Base-by-base conservation (phyloP, 805 yeast species). In the Zygotorulaspora sp. region DNA sequence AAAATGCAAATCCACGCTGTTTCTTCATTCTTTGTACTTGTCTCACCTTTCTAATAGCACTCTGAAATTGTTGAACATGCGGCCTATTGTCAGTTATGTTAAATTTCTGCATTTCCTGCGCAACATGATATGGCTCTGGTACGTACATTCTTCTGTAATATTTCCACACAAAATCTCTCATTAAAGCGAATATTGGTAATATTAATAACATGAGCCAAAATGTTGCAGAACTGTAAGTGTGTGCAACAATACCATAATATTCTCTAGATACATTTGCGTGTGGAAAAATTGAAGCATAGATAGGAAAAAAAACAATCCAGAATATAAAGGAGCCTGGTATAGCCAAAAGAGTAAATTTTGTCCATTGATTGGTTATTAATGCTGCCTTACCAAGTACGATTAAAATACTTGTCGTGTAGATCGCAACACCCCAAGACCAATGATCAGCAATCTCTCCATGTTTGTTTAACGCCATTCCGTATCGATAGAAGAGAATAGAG, bases 1-100 rank as follows among this genome's bases (percentile, higher is more conserved):
- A 88, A 55, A 92, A 92, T 1, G 99, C 99, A 70, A 86, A 92
- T 5, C 99, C 99, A 65, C 97, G 80, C 65, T 92, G 98, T 57
- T 92, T 92, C 60, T 94, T 84, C 85, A 92, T 90, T 62, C 99
- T 76, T 62, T 90, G 96, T 25, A 92, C 97, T 63, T 94, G 99
- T 63, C 99, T 81, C 16, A 92, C 97, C 58, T 88, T 92, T 57
- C 97, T 75, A 40, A 92, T 92, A 5, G 97, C 97, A 61, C 83
- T 88, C 63, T 92, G 98, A 72, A 92, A 92, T 47, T 89, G 95
- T 50, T 88, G 95, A 75, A 89, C 78, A 51, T 96, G 78, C n/a
- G 99, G 98, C 48, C 95, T 75, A 61, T 84, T 84, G 58, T 90
- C 96, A 44, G 84, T 90, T 44, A 88, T 84, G 54, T 90, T 89